Evolutionary conservation across 2,329 filamentous ascomycete species (phyloP).

Genomic region (Ophiostoma sp.): DNA sequence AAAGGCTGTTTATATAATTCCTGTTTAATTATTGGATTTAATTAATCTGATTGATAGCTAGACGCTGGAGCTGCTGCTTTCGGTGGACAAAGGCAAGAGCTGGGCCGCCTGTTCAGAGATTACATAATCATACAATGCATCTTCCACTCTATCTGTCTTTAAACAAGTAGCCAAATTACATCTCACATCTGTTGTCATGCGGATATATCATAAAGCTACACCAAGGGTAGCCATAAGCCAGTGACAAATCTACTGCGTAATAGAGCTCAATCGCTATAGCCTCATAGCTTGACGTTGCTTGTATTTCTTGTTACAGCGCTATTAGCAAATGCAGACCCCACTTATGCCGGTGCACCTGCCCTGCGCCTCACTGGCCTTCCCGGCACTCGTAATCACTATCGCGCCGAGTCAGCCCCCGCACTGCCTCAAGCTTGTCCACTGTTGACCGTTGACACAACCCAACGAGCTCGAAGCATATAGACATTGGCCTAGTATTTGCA

Average conservation of each 20-base stretch:
- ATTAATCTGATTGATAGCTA: background rate
- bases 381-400: background rate
- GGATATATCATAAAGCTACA: too few relatives aligned
- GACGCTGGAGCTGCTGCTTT: background rate
- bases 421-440: background rate
- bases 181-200: too few relatives aligned
- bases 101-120: background rate
- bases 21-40: background rate
- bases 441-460: background rate
- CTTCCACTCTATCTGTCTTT: too few relatives aligned
- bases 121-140: background rate
- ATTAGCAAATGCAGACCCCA: background rate
- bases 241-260: too few relatives aligned
- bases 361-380: background rate
- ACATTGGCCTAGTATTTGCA: background rate
- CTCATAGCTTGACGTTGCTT: background rate
- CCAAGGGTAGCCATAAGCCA: too few relatives aligned
- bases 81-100: slow-evolving; percentile 6
- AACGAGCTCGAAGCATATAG: background rate
- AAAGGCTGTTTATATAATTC: background rate
- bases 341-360: background rate
- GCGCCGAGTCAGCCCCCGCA: background rate
- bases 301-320: background rate
- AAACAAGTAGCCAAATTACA: too few relatives aligned
- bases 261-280: too few relatives aligned